These are phyloP conservation scores for Inonotus hispidus DNA, from an alignment of 1,284 basidiomycete species.

Conservation along the genomic window DNA sequence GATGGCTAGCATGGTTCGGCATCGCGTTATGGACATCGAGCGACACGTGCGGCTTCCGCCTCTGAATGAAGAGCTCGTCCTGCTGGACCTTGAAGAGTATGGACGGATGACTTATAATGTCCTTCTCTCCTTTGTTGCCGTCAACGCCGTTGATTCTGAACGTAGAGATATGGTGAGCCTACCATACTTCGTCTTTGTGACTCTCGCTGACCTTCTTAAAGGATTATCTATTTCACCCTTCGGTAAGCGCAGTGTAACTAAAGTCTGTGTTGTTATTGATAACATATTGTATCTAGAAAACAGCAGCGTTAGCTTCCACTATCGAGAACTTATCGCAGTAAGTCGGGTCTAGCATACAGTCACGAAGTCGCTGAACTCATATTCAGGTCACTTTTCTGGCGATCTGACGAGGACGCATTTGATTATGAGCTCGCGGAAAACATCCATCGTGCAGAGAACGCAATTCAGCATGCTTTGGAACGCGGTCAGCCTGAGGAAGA, in stretches of 20 bases:
- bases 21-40: constrained; percentile 71
- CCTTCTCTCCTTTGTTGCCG: constrained; percentile 63
- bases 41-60: constrained; percentile 64
- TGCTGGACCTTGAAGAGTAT: constrained; percentile 66
- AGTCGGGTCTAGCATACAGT: constrained; percentile 23
- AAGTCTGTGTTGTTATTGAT: not conserved
- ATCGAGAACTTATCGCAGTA: constrained; percentile 72
- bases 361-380: constrained; percentile 10
- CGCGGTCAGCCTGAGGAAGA: constrained; percentile 41
- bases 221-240: constrained; percentile 74
- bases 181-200: not conserved
- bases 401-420: constrained; percentile 48
- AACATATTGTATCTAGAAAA: constrained; percentile 39
- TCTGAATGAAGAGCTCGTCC: constrained; percentile 50
- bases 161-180: constrained; percentile 51
- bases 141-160: constrained; percentile 78
- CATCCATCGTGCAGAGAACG: constrained; percentile 27
- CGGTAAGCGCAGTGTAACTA: constrained; percentile 33
- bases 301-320: constrained; percentile 40
- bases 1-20: constrained; percentile 73
- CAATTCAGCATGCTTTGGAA: constrained; percentile 36
- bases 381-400: constrained; percentile 67
- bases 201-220: constrained; percentile 24
- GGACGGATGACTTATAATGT: constrained; percentile 79
- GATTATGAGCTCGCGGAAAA: constrained; percentile 42